Evolutionary conservation across 495 filamentous ascomycete genomes (phyloP), one percentile per base, ranked within the genome.

Genomic region (Penicillium malachiteum): DNA sequence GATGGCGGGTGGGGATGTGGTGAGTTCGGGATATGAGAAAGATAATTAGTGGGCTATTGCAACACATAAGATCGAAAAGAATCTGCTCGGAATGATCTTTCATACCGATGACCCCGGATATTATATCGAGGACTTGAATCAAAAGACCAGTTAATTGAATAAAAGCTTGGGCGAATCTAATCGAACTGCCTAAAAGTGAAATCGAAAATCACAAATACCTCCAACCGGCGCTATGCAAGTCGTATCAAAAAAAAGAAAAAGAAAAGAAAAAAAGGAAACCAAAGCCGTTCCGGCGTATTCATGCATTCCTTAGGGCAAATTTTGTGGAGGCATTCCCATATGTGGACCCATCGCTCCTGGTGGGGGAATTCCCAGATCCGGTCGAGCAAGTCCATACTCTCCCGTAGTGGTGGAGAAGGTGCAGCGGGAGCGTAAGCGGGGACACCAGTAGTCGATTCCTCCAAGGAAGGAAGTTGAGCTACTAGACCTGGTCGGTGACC

Each of bases 21-120:
- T 93, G 40, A 85, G 87, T 58, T 87, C 86, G 52, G 94, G 94
- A 30, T 98, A 97, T 75, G 94, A 98, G 66, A 94, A 85, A 71
- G 94, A 98, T 60, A 98, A 98, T 77, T 97, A 94, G 94, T 98
- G 94, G 93, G 90, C 81, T 34, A 86, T 91, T 45, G 81, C 79
- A 42, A 70, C 67, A 35, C 71, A 70, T 55, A 65, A 64, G 37
- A 50, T 42, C 50, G 30, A 32, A 26, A 2, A 4, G 4, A 4
- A 2, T 4, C 21, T 26, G 21, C 21, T 26, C 21, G 4, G 4
- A 26, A 26, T 26, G 21, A 26, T 26, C 21, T 26, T 4, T 26
- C 21, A 26, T 26, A 26, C 52, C 40, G 52, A 55, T 61, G 40
- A 52, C 21, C 21, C 21, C 21, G 21, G 21, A 26, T 26, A 26